Evolutionary conservation across 306 rosid genomes (phyloP).

Genomic region (Sindora glabra): DNA sequence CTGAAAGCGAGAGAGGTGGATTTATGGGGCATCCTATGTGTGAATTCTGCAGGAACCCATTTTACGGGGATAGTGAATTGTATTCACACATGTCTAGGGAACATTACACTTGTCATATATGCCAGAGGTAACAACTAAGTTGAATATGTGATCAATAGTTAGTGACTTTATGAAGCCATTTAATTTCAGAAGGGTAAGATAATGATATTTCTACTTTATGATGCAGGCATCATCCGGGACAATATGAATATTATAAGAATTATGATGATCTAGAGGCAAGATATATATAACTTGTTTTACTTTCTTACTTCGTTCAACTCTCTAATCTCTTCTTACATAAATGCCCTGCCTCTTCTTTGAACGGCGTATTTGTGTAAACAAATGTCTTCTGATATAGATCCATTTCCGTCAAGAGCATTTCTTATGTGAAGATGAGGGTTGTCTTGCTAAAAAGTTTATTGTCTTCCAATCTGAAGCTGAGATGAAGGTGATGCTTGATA

Average conservation of each 20-base stretch:
- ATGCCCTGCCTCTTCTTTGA: neutral
- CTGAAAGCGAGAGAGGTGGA: constrained; percentile 96
- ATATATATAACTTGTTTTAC: neutral
- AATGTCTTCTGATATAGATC: constrained; percentile 22
- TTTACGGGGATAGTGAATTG: constrained; percentile 87
- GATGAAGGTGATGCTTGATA: constrained; percentile 43
- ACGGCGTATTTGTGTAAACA: neutral
- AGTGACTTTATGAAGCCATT: neutral
- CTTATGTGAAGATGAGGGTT: constrained; percentile 48
- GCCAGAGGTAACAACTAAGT: constrained; percentile 60
- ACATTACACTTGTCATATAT: constrained; percentile 89
- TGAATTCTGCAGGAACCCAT: constrained; percentile 78
- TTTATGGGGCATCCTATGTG: constrained; percentile 94
- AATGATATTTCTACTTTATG: constrained; percentile 3
- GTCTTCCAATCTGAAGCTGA: constrained; percentile 47
- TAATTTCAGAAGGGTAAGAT: constrained; percentile 15
- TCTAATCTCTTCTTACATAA: neutral
- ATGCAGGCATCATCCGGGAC: constrained; percentile 49
- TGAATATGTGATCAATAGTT: neutral
- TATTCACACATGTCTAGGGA: constrained; percentile 90
- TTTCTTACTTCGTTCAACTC: too few species aligned
- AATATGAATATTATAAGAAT: constrained; percentile 39
- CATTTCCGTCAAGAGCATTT: constrained; percentile 48
- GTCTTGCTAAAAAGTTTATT: constrained; percentile 44
- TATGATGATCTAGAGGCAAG: constrained; percentile 58